A percentile compares a stretch with the other conserved stretches of the same genome.
phyloP scores from a whole-genome alignment of 2,329 filamentous ascomycete species.

The Colletotrichum filicis region DNA sequence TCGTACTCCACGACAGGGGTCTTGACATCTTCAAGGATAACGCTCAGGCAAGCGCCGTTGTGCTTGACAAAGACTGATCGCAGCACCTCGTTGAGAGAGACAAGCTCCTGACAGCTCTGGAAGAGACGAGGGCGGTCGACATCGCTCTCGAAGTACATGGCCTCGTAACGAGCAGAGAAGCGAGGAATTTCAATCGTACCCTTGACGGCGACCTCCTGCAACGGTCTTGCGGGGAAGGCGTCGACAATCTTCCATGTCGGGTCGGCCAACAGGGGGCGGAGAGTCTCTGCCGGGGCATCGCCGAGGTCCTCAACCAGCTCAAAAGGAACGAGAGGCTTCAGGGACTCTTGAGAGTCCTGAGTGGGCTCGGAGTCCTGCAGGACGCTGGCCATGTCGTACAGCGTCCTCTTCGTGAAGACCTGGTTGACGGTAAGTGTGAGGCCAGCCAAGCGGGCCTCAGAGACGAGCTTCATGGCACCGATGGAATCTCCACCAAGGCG shows the following conservation, averaged over 20 bases:
- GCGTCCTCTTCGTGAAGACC: conserved; percentile 61
- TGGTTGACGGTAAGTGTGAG: conserved; percentile 64
- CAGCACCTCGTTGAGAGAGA: conserved; percentile 71
- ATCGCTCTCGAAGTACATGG: conserved; percentile 67
- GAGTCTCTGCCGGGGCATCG: conserved; percentile 45
- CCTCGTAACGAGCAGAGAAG: conserved; percentile 72
- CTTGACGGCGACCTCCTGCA: conserved; percentile 69
- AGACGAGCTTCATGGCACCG: conserved; percentile 69
- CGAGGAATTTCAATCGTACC: conserved; percentile 68
- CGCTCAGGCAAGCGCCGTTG: conserved; percentile 61
- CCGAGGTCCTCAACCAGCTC: conserved; percentile 61
- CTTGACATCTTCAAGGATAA: conserved; percentile 66
- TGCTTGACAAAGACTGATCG: conserved; percentile 72
- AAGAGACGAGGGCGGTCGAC: conserved; percentile 62
- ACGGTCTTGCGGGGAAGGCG: conserved; percentile 66
- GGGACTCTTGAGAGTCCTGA: conserved; percentile 17
- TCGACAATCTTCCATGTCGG: conserved; percentile 63
- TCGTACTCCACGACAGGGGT: conserved; percentile 63
- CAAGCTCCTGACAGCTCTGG: conserved; percentile 63
- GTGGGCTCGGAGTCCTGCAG: conserved; percentile 50
- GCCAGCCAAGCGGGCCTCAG: conserved; percentile 60
- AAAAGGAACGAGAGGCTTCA: conserved; percentile 56
- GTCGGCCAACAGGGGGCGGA: conserved; percentile 63
- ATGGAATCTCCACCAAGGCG: conserved; percentile 70
- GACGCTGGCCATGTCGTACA: conserved; percentile 64